phyloP scores from a whole-genome alignment of 1,284 basidiomycete species.

The Malassezia pachydermatis region DNA sequence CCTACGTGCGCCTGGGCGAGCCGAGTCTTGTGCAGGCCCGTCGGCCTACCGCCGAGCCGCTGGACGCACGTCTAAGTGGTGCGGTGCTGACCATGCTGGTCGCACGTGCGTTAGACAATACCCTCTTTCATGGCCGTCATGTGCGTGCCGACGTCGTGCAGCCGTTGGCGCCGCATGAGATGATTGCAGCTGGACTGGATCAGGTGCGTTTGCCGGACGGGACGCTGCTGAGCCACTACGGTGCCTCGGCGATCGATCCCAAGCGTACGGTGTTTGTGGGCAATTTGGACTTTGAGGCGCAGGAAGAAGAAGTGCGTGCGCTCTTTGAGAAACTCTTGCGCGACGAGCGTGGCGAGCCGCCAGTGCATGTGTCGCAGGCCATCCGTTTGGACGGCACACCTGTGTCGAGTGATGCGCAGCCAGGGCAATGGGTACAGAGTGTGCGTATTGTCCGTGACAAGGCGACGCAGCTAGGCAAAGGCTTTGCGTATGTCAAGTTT shows the following conservation, averaged over 20 bases:
- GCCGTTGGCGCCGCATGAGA: conserved; percentile 28
- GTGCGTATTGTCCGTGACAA: conserved; percentile 82
- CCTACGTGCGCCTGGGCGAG: conserved; percentile 40
- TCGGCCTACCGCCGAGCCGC: not conserved
- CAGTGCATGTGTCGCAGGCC: not conserved
- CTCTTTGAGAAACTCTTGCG: conserved; percentile 74
- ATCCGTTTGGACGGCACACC: conserved; percentile 16
- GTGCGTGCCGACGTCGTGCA: conserved; percentile 38
- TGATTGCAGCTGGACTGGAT: conserved; percentile 36
- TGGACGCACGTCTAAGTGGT: conserved; percentile 25
- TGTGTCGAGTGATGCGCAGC: conserved; percentile 21
- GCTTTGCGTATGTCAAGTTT: conserved; percentile 89
- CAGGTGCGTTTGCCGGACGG: conserved; percentile 29
- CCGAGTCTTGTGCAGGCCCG: conserved; percentile 19
- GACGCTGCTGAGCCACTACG: conserved; percentile 20
- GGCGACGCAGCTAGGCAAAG: conserved; percentile 92
- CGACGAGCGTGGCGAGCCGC: conserved; percentile 60
- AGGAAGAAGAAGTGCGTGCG: conserved; percentile 74
- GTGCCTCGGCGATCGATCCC: conserved; percentile 27
- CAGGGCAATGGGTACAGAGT: conserved; percentile 61
- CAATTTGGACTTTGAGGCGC: conserved; percentile 79
- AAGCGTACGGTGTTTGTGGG: conserved; percentile 81
- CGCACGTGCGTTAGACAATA: conserved; percentile 61
- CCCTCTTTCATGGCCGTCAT: conserved; percentile 60
- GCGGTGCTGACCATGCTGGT: conserved; percentile 59